These are phyloP conservation scores for Wickerhamiella kurtzmanii DNA, from an alignment of 805 yeast species.

Conservation along the genomic window DNA sequence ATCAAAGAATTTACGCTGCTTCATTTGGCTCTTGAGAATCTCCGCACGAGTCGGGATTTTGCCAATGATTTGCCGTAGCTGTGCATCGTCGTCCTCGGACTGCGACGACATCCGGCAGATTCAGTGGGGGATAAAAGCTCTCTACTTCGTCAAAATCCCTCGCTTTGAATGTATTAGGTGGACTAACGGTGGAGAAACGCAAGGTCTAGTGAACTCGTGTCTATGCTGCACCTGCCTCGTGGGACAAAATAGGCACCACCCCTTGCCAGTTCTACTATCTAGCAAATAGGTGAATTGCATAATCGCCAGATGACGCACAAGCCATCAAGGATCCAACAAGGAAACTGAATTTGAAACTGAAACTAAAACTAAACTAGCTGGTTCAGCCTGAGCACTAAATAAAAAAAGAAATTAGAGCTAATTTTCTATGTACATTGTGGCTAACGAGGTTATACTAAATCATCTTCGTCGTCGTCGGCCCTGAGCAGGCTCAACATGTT, in stretches of 20 bases:
- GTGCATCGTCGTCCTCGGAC: slow-evolving; percentile 1
- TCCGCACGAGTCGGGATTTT: slow-evolving; percentile 20
- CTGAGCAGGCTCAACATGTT: not conserved
- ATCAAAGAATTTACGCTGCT: slow-evolving; percentile 82
- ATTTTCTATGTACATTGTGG: not conserved
- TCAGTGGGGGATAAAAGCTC: not conserved
- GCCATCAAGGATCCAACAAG: too few relatives aligned
- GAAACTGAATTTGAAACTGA: too few relatives aligned
- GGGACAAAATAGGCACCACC: too few relatives aligned
- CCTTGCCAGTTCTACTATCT: too few relatives aligned
- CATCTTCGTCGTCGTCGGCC: not conserved
- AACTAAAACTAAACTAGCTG: too few relatives aligned
- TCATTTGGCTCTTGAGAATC: slow-evolving; percentile 24
- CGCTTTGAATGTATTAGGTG: too few relatives aligned
- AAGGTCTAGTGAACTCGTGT: not conserved
- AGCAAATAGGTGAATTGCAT: too few relatives aligned
- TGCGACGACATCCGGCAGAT: not conserved
- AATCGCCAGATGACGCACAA: not conserved
- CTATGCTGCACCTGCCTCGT: not conserved
- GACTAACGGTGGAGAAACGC: too few relatives aligned
- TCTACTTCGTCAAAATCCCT: not conserved
- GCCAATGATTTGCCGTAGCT: slow-evolving; percentile 9
- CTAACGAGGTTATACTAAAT: too few relatives aligned
- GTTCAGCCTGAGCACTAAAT: too few relatives aligned
- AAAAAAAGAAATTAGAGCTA: not conserved